phyloP scores from a whole-genome alignment of 2,329 filamentous ascomycete genomes.

The Arthrinium puccinioides region DNA sequence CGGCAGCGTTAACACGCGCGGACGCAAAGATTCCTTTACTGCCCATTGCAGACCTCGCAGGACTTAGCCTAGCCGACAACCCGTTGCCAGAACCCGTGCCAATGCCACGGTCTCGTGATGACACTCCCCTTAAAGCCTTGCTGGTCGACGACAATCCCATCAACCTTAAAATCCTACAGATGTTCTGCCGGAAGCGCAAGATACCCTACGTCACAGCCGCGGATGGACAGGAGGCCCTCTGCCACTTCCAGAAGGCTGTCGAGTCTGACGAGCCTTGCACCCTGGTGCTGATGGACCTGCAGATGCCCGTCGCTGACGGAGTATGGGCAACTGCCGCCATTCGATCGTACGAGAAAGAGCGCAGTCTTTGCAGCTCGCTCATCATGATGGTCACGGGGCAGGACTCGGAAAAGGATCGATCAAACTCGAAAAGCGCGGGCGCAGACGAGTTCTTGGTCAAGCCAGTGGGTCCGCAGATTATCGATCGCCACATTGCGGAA shows the following conservation, averaged over 20 bases:
- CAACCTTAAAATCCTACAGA: slow-evolving; percentile 5
- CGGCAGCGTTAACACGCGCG: not conserved
- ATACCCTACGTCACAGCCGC: slow-evolving; percentile 5
- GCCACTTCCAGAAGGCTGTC: slow-evolving; percentile 1
- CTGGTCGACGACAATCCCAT: slow-evolving; percentile 6
- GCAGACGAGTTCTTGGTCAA: slow-evolving; percentile 7
- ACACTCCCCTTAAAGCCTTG: slow-evolving; percentile 1
- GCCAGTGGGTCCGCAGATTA: slow-evolving; percentile 1
- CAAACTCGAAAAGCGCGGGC: slow-evolving; percentile 1
- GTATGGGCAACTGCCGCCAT: slow-evolving; percentile 4
- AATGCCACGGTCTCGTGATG: not conserved
- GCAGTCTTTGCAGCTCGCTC: not conserved
- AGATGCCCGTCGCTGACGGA: slow-evolving; percentile 6
- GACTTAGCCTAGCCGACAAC: too few species aligned
- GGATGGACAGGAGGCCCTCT: slow-evolving; percentile 2
- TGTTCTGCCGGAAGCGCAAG: slow-evolving; percentile 4
- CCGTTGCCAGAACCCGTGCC: not conserved
- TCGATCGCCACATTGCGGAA: slow-evolving; percentile 3
- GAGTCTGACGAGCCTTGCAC: slow-evolving; percentile 1
- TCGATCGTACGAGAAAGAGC: slow-evolving; percentile 2
- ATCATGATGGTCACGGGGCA: slow-evolving; percentile 7
- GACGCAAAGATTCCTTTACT: too few species aligned
- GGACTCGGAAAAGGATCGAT: slow-evolving; percentile 3
- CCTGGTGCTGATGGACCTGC: slow-evolving; percentile 6
- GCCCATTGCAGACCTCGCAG: too few species aligned